These are phyloP conservation scores for Grosmannia huntii DNA, from an alignment of 2,329 filamentous ascomycete genomes.

Conservation along the genomic window DNA sequence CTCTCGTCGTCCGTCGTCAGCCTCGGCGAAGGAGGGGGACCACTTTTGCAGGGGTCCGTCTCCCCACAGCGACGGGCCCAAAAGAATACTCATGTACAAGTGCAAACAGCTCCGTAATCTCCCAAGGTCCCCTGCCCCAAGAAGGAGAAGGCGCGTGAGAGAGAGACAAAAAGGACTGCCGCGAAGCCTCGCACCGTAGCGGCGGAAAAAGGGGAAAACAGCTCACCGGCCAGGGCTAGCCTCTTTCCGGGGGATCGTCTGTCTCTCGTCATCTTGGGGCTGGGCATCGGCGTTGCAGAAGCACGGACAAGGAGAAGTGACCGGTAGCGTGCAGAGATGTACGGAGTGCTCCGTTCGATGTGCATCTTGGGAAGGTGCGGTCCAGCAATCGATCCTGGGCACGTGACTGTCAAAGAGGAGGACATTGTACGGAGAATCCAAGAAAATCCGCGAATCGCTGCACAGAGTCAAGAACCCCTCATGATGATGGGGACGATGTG, in stretches of 20 bases:
- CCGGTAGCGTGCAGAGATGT: too few relatives aligned
- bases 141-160: background rate
- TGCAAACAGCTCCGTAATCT: background rate
- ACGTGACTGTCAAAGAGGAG: too few relatives aligned
- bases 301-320: too few relatives aligned
- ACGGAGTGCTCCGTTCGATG: too few relatives aligned
- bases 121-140: background rate
- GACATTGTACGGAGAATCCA: too few relatives aligned
- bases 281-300: background rate
- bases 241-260: background rate
- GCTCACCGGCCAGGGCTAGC: background rate
- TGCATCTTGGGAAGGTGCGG: too few relatives aligned
- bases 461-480: too few relatives aligned
- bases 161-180: background rate
- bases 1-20: background rate
- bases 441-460: too few relatives aligned
- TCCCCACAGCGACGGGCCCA: background rate
- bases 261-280: conserved; percentile 6
- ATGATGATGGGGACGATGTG: too few relatives aligned
- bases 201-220: background rate
- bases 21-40: background rate
- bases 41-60: background rate
- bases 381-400: too few relatives aligned
- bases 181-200: too few relatives aligned
- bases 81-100: too few relatives aligned